phyloP scores from a whole-genome alignment of 805 yeast genomes.

The Zygosaccharomyces siamensis region DNA sequence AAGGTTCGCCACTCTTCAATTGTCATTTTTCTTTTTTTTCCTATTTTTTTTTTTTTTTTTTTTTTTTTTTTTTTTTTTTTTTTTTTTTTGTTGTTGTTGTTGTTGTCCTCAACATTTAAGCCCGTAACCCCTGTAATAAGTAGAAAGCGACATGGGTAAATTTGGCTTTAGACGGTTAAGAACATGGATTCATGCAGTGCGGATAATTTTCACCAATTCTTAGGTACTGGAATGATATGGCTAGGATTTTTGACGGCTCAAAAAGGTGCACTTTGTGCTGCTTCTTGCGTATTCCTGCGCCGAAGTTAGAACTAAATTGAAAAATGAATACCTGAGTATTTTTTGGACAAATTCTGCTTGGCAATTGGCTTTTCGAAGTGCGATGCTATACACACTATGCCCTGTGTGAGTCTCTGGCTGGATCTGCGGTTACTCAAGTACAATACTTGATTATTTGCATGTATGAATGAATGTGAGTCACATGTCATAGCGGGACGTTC shows the following conservation, averaged over 20 bases:
- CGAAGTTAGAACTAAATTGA: neutral
- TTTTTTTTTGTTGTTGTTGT: neutral
- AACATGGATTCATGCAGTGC: neutral
- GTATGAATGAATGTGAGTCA: neutral
- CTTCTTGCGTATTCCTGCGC: neutral
- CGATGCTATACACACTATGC: neutral
- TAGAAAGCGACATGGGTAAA: neutral
- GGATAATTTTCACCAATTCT: conserved; percentile 2
- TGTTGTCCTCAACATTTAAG: conserved; percentile 1
- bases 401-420: neutral
- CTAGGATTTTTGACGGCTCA: neutral
- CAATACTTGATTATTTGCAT: neutral
- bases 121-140: conserved; percentile 1
- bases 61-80: neutral
- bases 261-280: neutral
- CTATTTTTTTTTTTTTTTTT: neutral
- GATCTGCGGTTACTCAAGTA: too few relatives aligned
- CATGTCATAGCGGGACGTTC: too few relatives aligned
- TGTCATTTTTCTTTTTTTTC: neutral
- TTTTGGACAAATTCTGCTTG: too few relatives aligned
- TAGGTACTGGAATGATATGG: neutral
- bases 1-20: conserved; percentile 4
- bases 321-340: neutral
- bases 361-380: too few relatives aligned
- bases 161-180: neutral